Evolutionary conservation across 2,329 filamentous ascomycete species (phyloP).

Genomic region (Verticillium zaregamsianum): DNA sequence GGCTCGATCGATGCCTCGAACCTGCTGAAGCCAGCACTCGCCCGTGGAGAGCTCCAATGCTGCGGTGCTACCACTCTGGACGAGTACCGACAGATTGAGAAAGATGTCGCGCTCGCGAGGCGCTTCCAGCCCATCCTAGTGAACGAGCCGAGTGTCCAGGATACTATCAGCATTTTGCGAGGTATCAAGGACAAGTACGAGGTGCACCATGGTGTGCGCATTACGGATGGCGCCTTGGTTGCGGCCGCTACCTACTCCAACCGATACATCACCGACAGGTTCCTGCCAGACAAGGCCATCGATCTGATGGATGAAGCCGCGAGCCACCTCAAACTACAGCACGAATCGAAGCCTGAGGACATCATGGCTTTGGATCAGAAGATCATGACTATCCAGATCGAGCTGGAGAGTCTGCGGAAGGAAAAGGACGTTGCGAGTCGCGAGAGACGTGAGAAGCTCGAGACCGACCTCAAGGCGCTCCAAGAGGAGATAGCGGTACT

Average conservation of each 20-base stretch:
- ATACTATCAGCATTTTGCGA: conserved; percentile 91
- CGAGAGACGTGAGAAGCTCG: conserved; percentile 82
- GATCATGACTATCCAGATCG: conserved; percentile 97
- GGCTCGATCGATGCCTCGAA: conserved; percentile 97
- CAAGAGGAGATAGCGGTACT: conserved; percentile 73
- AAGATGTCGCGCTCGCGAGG: conserved; percentile 87
- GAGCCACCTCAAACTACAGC: conserved; percentile 82
- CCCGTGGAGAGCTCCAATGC: conserved; percentile 88
- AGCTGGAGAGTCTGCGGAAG: conserved; percentile 89
- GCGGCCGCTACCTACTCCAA: conserved; percentile 91
- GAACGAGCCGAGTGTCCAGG: conserved; percentile 84
- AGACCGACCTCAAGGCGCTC: conserved; percentile 69
- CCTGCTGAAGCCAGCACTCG: conserved; percentile 87
- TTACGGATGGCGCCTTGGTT: conserved; percentile 87
- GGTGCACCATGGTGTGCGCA: conserved; percentile 92
- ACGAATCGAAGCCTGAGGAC: conserved; percentile 94
- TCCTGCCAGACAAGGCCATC: conserved; percentile 94
- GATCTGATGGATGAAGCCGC: conserved; percentile 96
- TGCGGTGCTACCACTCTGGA: conserved; percentile 91
- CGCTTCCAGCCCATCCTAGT: conserved; percentile 93
- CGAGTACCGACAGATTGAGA: conserved; percentile 92
- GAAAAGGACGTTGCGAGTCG: conserved; percentile 87
- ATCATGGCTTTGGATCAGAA: conserved; percentile 90
- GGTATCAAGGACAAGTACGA: conserved; percentile 98
- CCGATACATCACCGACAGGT: conserved; percentile 93